Conservation (phyloP, 345 rosid species). For the Eucalyptus regnans region DNA sequence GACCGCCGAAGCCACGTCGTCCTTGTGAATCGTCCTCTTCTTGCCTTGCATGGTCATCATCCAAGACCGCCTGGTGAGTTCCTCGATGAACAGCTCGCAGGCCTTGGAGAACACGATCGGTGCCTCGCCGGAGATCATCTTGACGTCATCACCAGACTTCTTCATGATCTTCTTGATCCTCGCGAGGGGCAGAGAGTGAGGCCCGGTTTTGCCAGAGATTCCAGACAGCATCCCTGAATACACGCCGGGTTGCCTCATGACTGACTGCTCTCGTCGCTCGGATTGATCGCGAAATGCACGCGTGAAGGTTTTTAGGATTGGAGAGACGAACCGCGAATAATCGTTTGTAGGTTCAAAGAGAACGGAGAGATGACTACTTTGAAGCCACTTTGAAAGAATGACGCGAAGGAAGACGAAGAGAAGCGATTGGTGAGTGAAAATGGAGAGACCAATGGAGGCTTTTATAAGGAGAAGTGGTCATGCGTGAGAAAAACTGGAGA, state of each 20-base stretch:
- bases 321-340: not conserved
- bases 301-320: not conserved
- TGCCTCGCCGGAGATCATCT: conserved; percentile 63
- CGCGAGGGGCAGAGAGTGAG: conserved; percentile 47
- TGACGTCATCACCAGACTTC: conserved; percentile 41
- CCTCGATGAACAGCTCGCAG: conserved; percentile 54
- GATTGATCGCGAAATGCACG: not conserved
- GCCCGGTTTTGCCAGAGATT: conserved; percentile 14
- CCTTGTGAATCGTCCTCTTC: conserved; percentile 48
- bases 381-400: not conserved
- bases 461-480: not conserved
- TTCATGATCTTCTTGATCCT: conserved; percentile 80
- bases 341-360: not conserved
- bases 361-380: not conserved
- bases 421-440: not conserved
- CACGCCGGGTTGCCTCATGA: conserved; percentile 45
- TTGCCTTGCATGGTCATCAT: conserved; percentile 36
- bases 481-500: not conserved
- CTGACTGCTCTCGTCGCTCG: not conserved
- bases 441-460: not conserved
- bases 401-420: not conserved
- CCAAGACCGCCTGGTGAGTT: conserved; percentile 49
- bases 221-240: conserved; percentile 35
- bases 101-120: conserved; percentile 54
- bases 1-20: conserved; percentile 56